Evolutionary conservation across 192 early-diverging fungal species (phyloP).

Genomic region (Cladochytrium replicatum): DNA sequence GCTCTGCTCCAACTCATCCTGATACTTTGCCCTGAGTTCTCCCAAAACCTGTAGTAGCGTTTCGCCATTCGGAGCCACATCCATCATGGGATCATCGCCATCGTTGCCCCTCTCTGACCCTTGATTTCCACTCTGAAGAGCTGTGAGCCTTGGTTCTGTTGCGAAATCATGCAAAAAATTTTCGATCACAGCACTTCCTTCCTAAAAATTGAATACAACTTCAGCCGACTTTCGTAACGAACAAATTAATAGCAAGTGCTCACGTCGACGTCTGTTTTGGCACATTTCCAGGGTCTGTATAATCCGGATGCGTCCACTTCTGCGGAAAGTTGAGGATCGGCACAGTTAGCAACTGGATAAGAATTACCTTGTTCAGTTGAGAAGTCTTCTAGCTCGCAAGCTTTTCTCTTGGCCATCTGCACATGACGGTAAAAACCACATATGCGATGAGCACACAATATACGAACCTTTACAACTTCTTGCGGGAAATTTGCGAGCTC

Average conservation of each 20-base stretch:
- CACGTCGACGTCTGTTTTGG: slow-evolving; percentile 37
- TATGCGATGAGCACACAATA: background rate
- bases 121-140: too few relatives aligned
- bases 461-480: slow-evolving; percentile 49
- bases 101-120: too few relatives aligned
- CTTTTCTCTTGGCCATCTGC: slow-evolving; percentile 73
- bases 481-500: slow-evolving; percentile 86
- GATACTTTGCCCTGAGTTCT: slow-evolving; percentile 45
- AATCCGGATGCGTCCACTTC: slow-evolving; percentile 6
- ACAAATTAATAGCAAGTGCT: too few relatives aligned
- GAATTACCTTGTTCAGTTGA: slow-evolving; percentile 13
- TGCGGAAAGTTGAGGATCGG: slow-evolving; percentile 10
- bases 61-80: too few relatives aligned
- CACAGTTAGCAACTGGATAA: background rate
- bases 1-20: slow-evolving; percentile 43
- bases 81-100: too few relatives aligned
- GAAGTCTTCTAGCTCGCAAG: slow-evolving; percentile 77
- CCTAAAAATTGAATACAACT: slow-evolving; percentile 7
- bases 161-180: slow-evolving; percentile 45
- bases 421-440: background rate
- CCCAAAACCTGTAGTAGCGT: slow-evolving; percentile 26
- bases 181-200: slow-evolving; percentile 24
- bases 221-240: slow-evolving; percentile 10
- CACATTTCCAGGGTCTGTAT: slow-evolving; percentile 19
- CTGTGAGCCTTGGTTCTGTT: slow-evolving; percentile 18